A percentile compares a stretch with the other conserved stretches of the same genome.
These are phyloP conservation scores for Lophiotrema nucula DNA, from an alignment of 495 filamentous ascomycete genomes.

Conservation along the genomic window DNA sequence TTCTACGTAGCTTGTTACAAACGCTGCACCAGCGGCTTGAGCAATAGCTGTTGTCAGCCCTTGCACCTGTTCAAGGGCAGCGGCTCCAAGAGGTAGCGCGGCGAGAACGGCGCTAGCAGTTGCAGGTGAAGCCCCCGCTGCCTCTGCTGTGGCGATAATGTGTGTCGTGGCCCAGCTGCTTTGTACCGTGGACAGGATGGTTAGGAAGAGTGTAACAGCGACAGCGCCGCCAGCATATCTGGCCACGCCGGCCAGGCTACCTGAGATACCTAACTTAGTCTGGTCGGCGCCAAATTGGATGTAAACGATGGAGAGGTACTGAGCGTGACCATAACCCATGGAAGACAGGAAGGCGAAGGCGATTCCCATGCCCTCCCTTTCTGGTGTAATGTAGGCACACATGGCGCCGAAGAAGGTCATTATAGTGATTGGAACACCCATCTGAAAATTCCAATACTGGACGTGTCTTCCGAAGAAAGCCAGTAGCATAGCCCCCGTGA, in stretches of 20 bases:
- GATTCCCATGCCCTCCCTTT: slow-evolving; percentile 37
- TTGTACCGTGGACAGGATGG: slow-evolving; percentile 26
- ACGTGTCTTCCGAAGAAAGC: slow-evolving; percentile 14
- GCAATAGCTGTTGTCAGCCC: slow-evolving; percentile 21
- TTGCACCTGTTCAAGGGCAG: slow-evolving; percentile 13
- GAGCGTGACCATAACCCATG: slow-evolving; percentile 38
- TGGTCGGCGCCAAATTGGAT: slow-evolving; percentile 40
- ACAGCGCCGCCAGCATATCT: slow-evolving; percentile 39
- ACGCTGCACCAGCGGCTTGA: slow-evolving; percentile 27
- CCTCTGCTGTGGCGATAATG: slow-evolving; percentile 17
- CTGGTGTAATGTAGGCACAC: slow-evolving; percentile 35
- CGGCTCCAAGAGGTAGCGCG: slow-evolving; percentile 29
- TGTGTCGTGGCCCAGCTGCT: neutral
- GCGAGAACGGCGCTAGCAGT: slow-evolving; percentile 2
- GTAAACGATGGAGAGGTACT: slow-evolving; percentile 30
- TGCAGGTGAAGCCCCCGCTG: slow-evolving; percentile 8
- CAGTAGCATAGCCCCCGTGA: slow-evolving; percentile 24
- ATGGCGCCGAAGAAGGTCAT: slow-evolving; percentile 33
- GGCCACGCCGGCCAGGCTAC: slow-evolving; percentile 35
- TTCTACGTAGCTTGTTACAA: slow-evolving; percentile 23
- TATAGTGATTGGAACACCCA: slow-evolving; percentile 9
- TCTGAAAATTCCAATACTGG: slow-evolving; percentile 22
- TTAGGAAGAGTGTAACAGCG: slow-evolving; percentile 30
- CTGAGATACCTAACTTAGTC: slow-evolving; percentile 38
- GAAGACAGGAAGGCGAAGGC: slow-evolving; percentile 39